Conservation (phyloP, 1,139 yeast species). For the Dujonia santamariae region DNA sequence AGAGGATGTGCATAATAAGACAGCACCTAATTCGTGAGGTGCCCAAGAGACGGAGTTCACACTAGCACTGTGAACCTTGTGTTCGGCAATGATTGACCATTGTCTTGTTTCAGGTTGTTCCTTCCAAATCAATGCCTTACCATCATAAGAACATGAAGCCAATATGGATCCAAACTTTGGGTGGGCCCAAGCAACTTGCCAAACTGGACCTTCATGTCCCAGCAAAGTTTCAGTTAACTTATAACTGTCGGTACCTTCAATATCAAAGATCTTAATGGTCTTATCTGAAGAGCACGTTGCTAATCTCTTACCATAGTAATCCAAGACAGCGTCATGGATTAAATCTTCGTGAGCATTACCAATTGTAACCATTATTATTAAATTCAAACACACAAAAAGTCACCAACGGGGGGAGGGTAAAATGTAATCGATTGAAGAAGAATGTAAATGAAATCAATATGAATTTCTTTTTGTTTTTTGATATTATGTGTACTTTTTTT, state of each 20-base stretch:
- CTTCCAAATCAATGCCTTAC: conserved; percentile 91
- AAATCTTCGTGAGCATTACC: conserved; percentile 84
- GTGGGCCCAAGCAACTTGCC: conserved; percentile 99
- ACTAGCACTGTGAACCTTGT: conserved; percentile 86
- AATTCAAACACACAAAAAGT: too few species aligned
- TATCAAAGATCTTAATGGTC: conserved; percentile 87
- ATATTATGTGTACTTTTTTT: too few species aligned
- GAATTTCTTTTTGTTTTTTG: too few species aligned
- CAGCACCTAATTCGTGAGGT: conserved; percentile 95
- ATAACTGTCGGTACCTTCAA: conserved; percentile 77
- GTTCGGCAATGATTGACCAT: conserved; percentile 89
- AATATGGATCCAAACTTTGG: conserved; percentile 95
- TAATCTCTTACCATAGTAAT: conserved; percentile 90
- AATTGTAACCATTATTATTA: conserved; percentile 58
- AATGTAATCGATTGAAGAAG: too few species aligned
- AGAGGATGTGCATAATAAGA: conserved; percentile 84
- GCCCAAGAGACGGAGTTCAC: conserved; percentile 97
- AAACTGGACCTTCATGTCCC: conserved; percentile 97
- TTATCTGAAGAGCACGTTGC: conserved; percentile 97
- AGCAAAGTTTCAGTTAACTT: conserved; percentile 74
- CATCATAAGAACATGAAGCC: conserved; percentile 95
- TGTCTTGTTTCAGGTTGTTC: conserved; percentile 75
- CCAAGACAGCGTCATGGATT: conserved; percentile 95
- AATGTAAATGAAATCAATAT: too few species aligned
- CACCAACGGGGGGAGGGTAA: too few species aligned